These are phyloP conservation scores for Botryotinia convoluta DNA, from an alignment of 2,329 filamentous ascomycete genomes.

Conservation along the genomic window DNA sequence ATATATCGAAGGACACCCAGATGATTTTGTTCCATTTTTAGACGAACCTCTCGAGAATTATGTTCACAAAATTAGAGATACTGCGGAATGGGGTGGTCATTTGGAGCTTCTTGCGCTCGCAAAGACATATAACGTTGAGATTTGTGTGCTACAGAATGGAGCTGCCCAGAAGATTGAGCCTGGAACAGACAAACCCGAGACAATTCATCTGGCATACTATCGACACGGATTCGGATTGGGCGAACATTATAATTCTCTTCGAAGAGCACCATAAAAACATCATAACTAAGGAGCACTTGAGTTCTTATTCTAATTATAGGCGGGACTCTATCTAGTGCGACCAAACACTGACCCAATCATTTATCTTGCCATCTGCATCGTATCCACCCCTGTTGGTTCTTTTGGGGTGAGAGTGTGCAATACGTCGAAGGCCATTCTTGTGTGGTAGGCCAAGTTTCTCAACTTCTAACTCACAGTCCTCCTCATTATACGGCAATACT, in stretches of 20 bases:
- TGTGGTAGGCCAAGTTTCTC: constrained; percentile 45
- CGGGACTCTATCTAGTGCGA: constrained; percentile 33
- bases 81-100: constrained; percentile 95
- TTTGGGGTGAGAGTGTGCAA: constrained; percentile 50
- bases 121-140: constrained; percentile 73
- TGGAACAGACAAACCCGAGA: constrained; percentile 46
- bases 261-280: constrained; percentile 40
- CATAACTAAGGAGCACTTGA: neutral
- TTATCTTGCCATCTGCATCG: constrained; percentile 45
- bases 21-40: constrained; percentile 83
- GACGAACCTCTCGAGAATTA: constrained; percentile 77
- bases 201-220: constrained; percentile 91
- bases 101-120: constrained; percentile 84
- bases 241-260: constrained; percentile 94
- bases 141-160: constrained; percentile 84
- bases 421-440: constrained; percentile 41
- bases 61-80: constrained; percentile 73
- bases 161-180: constrained; percentile 72
- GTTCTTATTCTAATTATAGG: neutral
- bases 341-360: constrained; percentile 57
- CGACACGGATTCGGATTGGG: constrained; percentile 89
- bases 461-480: constrained; percentile 49
- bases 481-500: constrained; percentile 58
- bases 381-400: constrained; percentile 50
- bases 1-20: constrained; percentile 71